Evolutionary conservation across 2,329 filamentous ascomycete genomes (phyloP).

Genomic region (Microdochium paspali): DNA sequence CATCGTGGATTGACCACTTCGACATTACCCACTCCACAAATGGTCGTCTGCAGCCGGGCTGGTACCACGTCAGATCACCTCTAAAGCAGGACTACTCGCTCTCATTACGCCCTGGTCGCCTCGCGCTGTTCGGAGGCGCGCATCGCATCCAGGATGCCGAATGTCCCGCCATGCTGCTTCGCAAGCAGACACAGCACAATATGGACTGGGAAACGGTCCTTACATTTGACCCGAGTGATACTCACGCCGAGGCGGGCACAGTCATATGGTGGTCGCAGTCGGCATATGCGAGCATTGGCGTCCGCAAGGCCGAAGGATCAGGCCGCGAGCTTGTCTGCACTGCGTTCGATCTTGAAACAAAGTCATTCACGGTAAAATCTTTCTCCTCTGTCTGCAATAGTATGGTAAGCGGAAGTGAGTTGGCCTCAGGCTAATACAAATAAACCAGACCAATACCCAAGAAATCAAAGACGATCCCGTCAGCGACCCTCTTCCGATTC

Average conservation of each 20-base stretch:
- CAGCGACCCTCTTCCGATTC: no score
- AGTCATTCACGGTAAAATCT: no score
- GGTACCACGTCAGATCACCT: constrained; percentile 17
- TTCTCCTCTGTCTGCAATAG: no score
- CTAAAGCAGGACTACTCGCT: background rate
- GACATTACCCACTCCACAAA: constrained; percentile 6
- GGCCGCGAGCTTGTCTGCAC: no score
- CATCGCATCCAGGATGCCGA: constrained; percentile 40
- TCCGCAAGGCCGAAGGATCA: no score
- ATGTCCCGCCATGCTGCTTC: constrained; percentile 39
- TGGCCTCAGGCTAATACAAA: no score
- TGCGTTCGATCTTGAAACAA: no score
- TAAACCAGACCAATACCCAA: no score
- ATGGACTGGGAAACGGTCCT: constrained; percentile 32
- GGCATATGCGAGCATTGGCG: constrained; percentile 21
- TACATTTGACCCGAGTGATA: constrained; percentile 31
- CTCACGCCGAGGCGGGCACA: constrained; percentile 39
- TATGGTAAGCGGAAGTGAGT: no score
- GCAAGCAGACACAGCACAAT: constrained; percentile 38
- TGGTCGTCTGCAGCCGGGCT: constrained; percentile 25
- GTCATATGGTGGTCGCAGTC: constrained; percentile 44
- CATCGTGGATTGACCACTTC: constrained; percentile 26
- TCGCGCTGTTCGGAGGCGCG: constrained; percentile 31
- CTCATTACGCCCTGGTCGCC: background rate
- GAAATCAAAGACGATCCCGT: no score